Conservation (phyloP, 805 yeast genomes). For the Candida nanaspora region DNA sequence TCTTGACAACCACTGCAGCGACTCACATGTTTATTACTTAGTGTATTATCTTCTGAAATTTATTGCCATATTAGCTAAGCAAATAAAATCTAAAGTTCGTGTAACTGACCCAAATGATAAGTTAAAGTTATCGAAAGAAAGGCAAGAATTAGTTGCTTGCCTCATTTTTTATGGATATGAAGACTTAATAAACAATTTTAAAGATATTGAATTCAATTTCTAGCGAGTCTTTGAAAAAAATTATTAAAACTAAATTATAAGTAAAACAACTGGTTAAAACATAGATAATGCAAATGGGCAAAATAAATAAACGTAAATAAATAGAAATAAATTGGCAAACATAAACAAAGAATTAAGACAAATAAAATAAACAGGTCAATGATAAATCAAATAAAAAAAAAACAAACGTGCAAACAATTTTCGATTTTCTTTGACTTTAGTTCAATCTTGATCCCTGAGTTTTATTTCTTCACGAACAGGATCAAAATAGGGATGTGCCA, state of each 20-base stretch:
- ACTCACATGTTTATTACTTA: neutral
- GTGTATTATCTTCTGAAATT: neutral
- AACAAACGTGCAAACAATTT: no score
- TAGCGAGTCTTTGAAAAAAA: no score
- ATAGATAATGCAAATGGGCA: neutral
- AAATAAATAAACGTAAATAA: neutral
- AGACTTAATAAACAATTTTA: slow-evolving; percentile 8
- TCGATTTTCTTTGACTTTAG: no score
- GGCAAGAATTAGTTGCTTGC: slow-evolving; percentile 11
- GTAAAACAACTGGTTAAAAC: neutral
- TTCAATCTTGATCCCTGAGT: neutral
- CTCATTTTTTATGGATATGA: slow-evolving; percentile 13
- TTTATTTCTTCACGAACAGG: neutral
- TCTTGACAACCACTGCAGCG: no score
- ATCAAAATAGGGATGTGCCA: slow-evolving; percentile 51
- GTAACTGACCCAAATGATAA: neutral
- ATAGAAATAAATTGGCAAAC: neutral
- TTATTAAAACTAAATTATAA: no score
- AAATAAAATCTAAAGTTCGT: neutral
- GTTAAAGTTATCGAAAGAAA: neutral
- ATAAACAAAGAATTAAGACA: slow-evolving; percentile 1
- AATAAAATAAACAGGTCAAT: neutral
- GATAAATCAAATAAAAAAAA: no score
- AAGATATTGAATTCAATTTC: slow-evolving; percentile 1
- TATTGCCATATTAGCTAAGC: neutral